Evolutionary conservation across 2,329 filamentous ascomycete species (phyloP).

Genomic region (Fusarium sp.): DNA sequence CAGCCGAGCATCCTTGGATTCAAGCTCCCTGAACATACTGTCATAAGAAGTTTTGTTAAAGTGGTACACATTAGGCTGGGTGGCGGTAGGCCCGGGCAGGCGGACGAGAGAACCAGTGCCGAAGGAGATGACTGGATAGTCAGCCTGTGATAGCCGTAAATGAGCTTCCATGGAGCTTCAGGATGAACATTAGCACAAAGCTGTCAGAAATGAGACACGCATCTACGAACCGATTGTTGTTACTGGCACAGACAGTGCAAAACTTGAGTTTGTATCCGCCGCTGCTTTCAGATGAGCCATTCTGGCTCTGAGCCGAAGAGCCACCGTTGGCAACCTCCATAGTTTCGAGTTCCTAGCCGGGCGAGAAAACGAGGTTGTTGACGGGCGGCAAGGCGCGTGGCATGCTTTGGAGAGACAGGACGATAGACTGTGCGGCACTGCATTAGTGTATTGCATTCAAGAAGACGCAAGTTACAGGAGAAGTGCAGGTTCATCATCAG

Average conservation of each 20-base stretch:
- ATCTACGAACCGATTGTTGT: slow-evolving; percentile 83
- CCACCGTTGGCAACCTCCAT: slow-evolving; percentile 58
- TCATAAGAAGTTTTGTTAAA: slow-evolving; percentile 98
- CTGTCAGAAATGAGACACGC: background rate
- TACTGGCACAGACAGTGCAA: slow-evolving; percentile 98
- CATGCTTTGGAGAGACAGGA: slow-evolving; percentile 33
- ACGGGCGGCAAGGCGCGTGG: slow-evolving; percentile 17
- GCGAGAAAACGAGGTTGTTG: slow-evolving; percentile 26
- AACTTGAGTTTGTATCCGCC: slow-evolving; percentile 90
- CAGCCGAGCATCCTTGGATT: slow-evolving; percentile 83
- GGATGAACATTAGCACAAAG: background rate
- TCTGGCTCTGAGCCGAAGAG: slow-evolving; percentile 46
- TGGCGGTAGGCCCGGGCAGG: slow-evolving; percentile 88
- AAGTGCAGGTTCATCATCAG: slow-evolving; percentile 43
- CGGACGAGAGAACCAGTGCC: slow-evolving; percentile 95
- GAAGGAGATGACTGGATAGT: slow-evolving; percentile 97
- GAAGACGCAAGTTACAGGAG: background rate
- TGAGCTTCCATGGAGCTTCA: slow-evolving; percentile 87
- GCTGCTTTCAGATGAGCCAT: slow-evolving; percentile 57
- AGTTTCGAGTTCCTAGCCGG: slow-evolving; percentile 28
- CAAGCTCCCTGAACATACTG: slow-evolving; percentile 91
- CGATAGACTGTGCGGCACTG: slow-evolving; percentile 10
- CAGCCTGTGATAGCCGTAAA: slow-evolving; percentile 83
- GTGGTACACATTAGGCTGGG: slow-evolving; percentile 94
- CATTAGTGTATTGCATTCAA: slow-evolving; percentile 13